Base-by-base conservation (phyloP, 2,329 filamentous ascomycete genomes). In the Coniochaeta sp. region DNA sequence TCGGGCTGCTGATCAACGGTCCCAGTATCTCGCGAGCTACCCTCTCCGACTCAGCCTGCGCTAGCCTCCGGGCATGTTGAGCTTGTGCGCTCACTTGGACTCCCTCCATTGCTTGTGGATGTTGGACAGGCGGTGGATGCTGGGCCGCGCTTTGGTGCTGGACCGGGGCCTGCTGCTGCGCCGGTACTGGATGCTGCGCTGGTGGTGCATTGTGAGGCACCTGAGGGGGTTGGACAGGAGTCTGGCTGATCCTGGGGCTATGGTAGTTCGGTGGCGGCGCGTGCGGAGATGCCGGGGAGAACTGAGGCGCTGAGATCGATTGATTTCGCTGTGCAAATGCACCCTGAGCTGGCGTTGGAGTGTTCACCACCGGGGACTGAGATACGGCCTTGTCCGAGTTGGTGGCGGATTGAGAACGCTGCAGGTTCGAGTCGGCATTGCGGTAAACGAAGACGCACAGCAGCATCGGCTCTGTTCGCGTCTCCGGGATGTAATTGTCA, bases 381-480 rank as follows among this genome's bases (percentile, higher is more conserved):
- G 66, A 49, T 58, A 61, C 53, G 62, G 68, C 50, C 68, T 59
- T 60, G 31, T 60, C 65, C 1, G 57, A 38, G 60, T 60, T 62
- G 32, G 51, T 54, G 61, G 64, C n/a, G n/a, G n/a, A n/a, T n/a
- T n/a, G n/a, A 22, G 2, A 42, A 18, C 3, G 38, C 49, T 71
- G 71, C 58, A 70, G 68, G 1, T 52, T 62, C 14, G 62, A n/a
- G n/a, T n/a, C n/a, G n/a, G n/a, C n/a, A n/a, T 85, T 85, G 31
- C 87, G 82, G 56, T 95, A 89, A 3, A 96, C 89, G 56, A 97
- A 87, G 1, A 92, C 87, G 20, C 91, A 82, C 8, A 97, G 74
- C 31, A 99, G 73, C 71, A 94, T 82, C 1, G 89, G 83, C 58
- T 95, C 86, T 0, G 83, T 75, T 14, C 87, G 79, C 2, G 80